Evolutionary conservation across 805 yeast species (phyloP).

Genomic region (Zygotorulaspora chibaensis): DNA sequence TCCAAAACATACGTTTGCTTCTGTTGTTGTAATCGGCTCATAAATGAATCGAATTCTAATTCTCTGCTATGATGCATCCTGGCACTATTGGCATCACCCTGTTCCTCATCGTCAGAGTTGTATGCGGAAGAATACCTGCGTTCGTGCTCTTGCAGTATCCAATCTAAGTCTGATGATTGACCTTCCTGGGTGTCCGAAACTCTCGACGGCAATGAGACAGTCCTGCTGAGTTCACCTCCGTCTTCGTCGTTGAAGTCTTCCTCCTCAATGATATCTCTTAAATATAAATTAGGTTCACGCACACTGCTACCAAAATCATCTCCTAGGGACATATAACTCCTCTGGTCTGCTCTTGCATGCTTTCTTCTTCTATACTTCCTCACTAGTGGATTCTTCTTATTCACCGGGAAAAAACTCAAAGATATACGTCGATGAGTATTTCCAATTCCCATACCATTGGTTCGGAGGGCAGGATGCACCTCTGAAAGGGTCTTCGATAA

Average conservation of each 20-base stretch:
- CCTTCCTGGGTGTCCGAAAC: slow-evolving; percentile 34
- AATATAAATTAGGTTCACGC: slow-evolving; percentile 20
- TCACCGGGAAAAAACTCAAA: slow-evolving; percentile 39
- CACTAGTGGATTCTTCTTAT: slow-evolving; percentile 41
- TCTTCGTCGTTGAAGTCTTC: slow-evolving; percentile 21
- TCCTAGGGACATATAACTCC: slow-evolving; percentile 40
- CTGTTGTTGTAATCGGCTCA: slow-evolving; percentile 29
- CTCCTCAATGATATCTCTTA: slow-evolving; percentile 25
- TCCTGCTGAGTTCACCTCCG: slow-evolving; percentile 39
- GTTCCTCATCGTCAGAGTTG: slow-evolving; percentile 24
- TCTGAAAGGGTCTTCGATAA: slow-evolving; percentile 33
- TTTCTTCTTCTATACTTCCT: slow-evolving; percentile 27
- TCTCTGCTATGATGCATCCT: slow-evolving; percentile 19
- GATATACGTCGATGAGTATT: slow-evolving; percentile 39
- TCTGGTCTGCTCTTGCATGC: slow-evolving; percentile 32
- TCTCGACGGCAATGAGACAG: slow-evolving; percentile 40
- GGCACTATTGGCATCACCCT: slow-evolving; percentile 11
- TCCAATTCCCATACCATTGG: slow-evolving; percentile 42
- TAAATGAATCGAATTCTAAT: slow-evolving; percentile 32
- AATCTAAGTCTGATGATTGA: slow-evolving; percentile 36
- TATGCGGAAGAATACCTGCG: slow-evolving; percentile 35
- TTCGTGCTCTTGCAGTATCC: slow-evolving; percentile 41
- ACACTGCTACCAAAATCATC: slow-evolving; percentile 35
- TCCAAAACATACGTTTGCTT: slow-evolving; percentile 11
- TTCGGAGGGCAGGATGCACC: slow-evolving; percentile 37